Evolutionary conservation across 1,284 basidiomycete species (phyloP).

Genomic region (Psilocybe mexicana): DNA sequence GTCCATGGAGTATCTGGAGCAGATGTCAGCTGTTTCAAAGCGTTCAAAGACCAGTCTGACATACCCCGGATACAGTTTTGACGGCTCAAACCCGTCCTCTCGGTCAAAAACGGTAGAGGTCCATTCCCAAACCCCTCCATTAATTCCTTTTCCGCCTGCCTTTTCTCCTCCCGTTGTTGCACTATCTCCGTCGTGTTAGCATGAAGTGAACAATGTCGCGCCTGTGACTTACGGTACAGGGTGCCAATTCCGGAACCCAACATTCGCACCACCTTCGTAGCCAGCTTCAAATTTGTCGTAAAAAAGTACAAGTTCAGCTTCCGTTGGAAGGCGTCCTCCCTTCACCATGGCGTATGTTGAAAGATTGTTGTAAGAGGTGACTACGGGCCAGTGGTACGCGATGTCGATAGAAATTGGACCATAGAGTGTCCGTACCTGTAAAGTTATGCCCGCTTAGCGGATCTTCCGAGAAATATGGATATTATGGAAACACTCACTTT

Average conservation of each 20-base stretch:
- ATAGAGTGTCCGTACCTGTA: slow-evolving; percentile 81
- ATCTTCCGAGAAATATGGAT: background rate
- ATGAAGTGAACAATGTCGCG: background rate
- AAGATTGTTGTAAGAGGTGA: slow-evolving; percentile 80
- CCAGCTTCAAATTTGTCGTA: slow-evolving; percentile 68
- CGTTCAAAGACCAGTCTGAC: slow-evolving; percentile 12
- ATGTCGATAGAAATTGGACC: slow-evolving; percentile 79
- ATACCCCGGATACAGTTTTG: slow-evolving; percentile 81
- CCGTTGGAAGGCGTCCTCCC: slow-evolving; percentile 90
- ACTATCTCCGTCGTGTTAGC: slow-evolving; percentile 32
- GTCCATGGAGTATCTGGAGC: slow-evolving; percentile 75
- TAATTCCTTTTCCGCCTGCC: slow-evolving; percentile 62
- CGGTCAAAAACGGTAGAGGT: slow-evolving; percentile 79
- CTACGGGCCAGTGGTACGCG: slow-evolving; percentile 85
- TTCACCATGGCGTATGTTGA: slow-evolving; percentile 80
- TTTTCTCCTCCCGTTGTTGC: slow-evolving; percentile 59
- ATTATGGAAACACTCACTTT: slow-evolving; percentile 38
- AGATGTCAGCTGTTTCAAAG: too few species aligned
- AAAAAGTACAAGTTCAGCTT: slow-evolving; percentile 85
- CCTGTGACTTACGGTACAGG: slow-evolving; percentile 73
- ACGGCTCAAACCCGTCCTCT: slow-evolving; percentile 76
- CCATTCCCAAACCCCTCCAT: slow-evolving; percentile 99
- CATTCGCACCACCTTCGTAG: slow-evolving; percentile 75
- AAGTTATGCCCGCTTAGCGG: slow-evolving; percentile 1
- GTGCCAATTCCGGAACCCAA: slow-evolving; percentile 93